Evolutionary conservation across 805 yeast species (phyloP).

Genomic region (Kuraishia borneana): DNA sequence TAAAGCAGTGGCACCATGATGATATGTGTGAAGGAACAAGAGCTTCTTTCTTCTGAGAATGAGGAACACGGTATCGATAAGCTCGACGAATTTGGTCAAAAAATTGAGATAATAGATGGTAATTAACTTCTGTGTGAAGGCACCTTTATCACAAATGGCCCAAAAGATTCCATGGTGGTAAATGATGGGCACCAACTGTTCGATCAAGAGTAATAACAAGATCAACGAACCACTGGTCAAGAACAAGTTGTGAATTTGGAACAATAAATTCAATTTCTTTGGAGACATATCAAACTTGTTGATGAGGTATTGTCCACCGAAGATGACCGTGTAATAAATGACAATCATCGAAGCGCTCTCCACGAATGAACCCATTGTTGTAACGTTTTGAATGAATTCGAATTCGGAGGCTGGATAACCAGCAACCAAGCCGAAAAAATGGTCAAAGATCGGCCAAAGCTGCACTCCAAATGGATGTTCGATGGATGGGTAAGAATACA

Average conservation of each 20-base stretch:
- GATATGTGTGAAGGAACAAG: constrained; percentile 90
- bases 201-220: constrained; percentile 60
- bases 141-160: constrained; percentile 66
- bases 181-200: constrained; percentile 78
- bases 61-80: constrained; percentile 83
- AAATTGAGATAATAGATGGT: constrained; percentile 85
- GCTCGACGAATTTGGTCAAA: constrained; percentile 80
- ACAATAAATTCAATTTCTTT: constrained; percentile 60
- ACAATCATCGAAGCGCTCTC: constrained; percentile 42
- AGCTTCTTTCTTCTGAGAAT: constrained; percentile 87
- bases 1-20: constrained; percentile 96
- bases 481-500: constrained; percentile 7
- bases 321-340: constrained; percentile 68
- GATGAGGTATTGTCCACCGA: constrained; percentile 72
- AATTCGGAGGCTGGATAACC: constrained; percentile 61
- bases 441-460: constrained; percentile 59
- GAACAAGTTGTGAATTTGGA: constrained; percentile 76
- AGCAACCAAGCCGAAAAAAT: constrained; percentile 27
- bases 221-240: constrained; percentile 60
- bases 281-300: constrained; percentile 42
- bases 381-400: constrained; percentile 49
- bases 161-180: constrained; percentile 66
- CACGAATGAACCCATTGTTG: constrained; percentile 56
- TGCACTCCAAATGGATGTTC: constrained; percentile 46
- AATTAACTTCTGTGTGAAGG: constrained; percentile 80